Percentiles rank a stretch among this genome's conserved stretches.
These are phyloP conservation scores for Pseudogymnoascus destructans DNA, from an alignment of 2,329 filamentous ascomycete species.

Conservation along the genomic window DNA sequence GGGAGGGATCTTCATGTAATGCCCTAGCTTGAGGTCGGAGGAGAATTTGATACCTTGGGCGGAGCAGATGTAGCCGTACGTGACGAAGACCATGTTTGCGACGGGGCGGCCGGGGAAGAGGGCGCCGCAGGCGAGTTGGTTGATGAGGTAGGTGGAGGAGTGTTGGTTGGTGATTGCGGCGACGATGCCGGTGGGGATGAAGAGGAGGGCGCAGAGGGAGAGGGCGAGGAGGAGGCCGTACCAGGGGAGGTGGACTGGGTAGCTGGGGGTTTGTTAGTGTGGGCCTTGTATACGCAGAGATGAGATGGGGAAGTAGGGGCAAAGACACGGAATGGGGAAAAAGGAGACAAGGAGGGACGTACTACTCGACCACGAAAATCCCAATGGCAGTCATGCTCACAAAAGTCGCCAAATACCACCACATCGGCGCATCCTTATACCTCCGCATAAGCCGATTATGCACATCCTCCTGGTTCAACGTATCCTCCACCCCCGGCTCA, in stretches of 20 bases:
- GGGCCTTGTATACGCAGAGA: background rate
- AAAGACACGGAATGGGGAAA: background rate
- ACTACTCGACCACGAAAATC: conserved; percentile 78
- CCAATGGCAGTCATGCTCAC: conserved; percentile 63
- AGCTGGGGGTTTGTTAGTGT: conserved; percentile 34
- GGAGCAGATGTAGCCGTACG: conserved; percentile 80
- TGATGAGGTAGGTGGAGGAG: conserved; percentile 74
- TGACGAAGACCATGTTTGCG: conserved; percentile 88
- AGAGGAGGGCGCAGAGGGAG: conserved; percentile 64
- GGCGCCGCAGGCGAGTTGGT: conserved; percentile 70
- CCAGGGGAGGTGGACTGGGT: conserved; percentile 73
- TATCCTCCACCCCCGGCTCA: conserved; percentile 35
- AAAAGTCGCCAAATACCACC: conserved; percentile 70
- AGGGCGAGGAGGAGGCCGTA: conserved; percentile 72
- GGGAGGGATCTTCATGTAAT: conserved; percentile 80
- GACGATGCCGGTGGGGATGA: conserved; percentile 83
- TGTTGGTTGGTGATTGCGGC: conserved; percentile 90
- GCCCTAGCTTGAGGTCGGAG: conserved; percentile 73
- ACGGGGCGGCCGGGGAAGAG: conserved; percentile 76
- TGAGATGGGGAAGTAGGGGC: background rate
- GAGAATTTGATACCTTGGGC: conserved; percentile 84
- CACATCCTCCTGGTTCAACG: conserved; percentile 63
- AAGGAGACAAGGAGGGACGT: conserved; percentile 30
- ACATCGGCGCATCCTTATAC: conserved; percentile 69
- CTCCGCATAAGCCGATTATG: conserved; percentile 73